A percentile compares a stretch with the other conserved stretches of the same genome.
These are phyloP conservation scores for Microcyclospora tardicrescens DNA, from an alignment of 2,329 filamentous ascomycete species.

Conservation along the genomic window DNA sequence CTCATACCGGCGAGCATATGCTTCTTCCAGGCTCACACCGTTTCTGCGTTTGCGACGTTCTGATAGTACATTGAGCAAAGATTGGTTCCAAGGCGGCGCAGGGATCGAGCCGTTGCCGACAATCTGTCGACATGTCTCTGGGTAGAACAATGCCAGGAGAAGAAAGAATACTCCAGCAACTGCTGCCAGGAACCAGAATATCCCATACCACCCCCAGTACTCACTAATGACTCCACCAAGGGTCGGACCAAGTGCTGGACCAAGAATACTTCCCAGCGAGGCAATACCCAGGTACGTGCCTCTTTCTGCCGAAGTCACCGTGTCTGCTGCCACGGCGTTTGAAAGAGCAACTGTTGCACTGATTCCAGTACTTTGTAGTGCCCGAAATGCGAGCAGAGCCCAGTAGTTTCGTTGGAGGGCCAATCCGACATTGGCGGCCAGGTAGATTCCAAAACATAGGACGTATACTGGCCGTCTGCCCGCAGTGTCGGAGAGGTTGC, in stretches of 20 bases:
- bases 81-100: constrained; percentile 43
- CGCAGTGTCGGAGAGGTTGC: constrained; percentile 11
- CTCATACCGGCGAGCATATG: too few species aligned
- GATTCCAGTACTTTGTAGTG: constrained; percentile 51
- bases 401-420: constrained; percentile 8
- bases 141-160: constrained; percentile 43
- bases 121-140: constrained; percentile 37
- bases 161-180: constrained; percentile 36
- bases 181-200: constrained; percentile 37
- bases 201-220: constrained; percentile 46
- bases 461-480: constrained; percentile 14
- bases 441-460: constrained; percentile 11
- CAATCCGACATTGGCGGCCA: constrained; percentile 11
- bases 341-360: constrained; percentile 57
- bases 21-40: constrained; percentile 7
- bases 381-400: constrained; percentile 33
- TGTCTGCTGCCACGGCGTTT: constrained; percentile 59
- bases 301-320: constrained; percentile 54
- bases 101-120: constrained; percentile 50
- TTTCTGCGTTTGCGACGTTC: constrained; percentile 4
- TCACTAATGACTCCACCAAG: constrained; percentile 52
- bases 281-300: constrained; percentile 61
- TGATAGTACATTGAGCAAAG: constrained; percentile 7
- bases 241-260: constrained; percentile 27
- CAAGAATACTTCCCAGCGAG: constrained; percentile 42